phyloP scores from a whole-genome alignment of 148 eudicot species.

The Simmondsia chinensis region DNA sequence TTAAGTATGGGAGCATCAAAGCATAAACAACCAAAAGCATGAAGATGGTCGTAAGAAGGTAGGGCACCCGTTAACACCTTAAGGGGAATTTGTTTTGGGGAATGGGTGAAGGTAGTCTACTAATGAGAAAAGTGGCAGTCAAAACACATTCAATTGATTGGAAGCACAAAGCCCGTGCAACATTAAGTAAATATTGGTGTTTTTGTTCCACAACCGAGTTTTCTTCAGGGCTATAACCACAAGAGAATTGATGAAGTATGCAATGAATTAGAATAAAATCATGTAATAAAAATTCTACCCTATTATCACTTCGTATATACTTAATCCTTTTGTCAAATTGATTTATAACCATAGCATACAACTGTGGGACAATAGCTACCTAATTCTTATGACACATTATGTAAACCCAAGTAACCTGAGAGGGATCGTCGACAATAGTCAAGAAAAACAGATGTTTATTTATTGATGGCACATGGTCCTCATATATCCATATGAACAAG shows the following conservation, averaged over 20 bases:
- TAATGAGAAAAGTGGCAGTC: background rate
- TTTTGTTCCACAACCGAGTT: background rate
- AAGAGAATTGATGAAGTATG: background rate
- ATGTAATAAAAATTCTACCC: background rate
- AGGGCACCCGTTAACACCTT: background rate
- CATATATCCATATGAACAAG: too few relatives aligned
- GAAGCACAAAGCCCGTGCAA: background rate
- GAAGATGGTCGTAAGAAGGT: background rate
- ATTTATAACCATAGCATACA: too few relatives aligned
- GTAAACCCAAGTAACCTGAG: too few relatives aligned
- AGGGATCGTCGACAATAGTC: too few relatives aligned
- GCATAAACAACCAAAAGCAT: background rate
- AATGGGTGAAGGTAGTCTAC: background rate
- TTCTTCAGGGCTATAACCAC: background rate
- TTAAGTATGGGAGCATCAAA: too few relatives aligned
- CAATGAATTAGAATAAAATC: background rate
- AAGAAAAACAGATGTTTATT: too few relatives aligned
- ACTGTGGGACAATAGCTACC: too few relatives aligned
- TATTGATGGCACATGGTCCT: too few relatives aligned
- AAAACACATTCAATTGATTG: background rate
- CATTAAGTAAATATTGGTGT: background rate
- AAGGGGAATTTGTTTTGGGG: background rate
- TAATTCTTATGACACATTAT: too few relatives aligned
- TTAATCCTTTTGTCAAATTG: too few relatives aligned
- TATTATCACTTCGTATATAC: too few relatives aligned